Evolutionary conservation across 2,329 filamentous ascomycete species (phyloP).

Genomic region (Penicillium sclerotigenum): DNA sequence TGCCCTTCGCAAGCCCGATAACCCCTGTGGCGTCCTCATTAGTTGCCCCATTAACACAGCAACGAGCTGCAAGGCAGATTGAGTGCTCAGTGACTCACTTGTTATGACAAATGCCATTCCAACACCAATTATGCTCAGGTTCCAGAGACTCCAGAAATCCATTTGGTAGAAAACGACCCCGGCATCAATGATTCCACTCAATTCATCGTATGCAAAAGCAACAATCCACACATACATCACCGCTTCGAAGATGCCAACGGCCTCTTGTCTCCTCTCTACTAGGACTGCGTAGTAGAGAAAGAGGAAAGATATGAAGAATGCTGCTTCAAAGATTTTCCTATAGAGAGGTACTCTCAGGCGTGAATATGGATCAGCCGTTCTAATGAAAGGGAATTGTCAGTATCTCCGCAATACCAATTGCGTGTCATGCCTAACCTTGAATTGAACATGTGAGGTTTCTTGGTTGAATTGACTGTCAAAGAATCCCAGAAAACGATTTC

Average conservation of each 20-base stretch:
- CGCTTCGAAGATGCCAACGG: conserved; percentile 66
- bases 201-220: conserved; percentile 82
- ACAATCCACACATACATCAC: conserved; percentile 81
- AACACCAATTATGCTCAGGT: conserved; percentile 70
- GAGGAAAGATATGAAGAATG: conserved; percentile 76
- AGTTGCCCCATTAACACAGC: conserved; percentile 3
- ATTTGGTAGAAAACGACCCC: conserved; percentile 81
- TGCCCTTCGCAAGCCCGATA: conserved; percentile 61
- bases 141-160: conserved; percentile 77
- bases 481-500: conserved; percentile 85
- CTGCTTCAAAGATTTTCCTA: conserved; percentile 76
- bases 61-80: conserved; percentile 23
- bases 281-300: conserved; percentile 83
- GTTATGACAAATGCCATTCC: conserved; percentile 68
- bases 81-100: conserved; percentile 53
- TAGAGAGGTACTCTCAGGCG: conserved; percentile 77
- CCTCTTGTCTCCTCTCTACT: conserved; percentile 64
- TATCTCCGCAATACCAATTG: conserved; percentile 22
- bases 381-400: conserved; percentile 16
- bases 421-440: conserved; percentile 36
- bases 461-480: conserved; percentile 68
- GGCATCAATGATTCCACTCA: conserved; percentile 80
- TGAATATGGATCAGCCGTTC: conserved; percentile 68
- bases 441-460: conserved; percentile 75
- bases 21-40: conserved; percentile 50